Evolutionary conservation across 306 rosid species (phyloP).

Genomic region (Styphnolobium japonicum): DNA sequence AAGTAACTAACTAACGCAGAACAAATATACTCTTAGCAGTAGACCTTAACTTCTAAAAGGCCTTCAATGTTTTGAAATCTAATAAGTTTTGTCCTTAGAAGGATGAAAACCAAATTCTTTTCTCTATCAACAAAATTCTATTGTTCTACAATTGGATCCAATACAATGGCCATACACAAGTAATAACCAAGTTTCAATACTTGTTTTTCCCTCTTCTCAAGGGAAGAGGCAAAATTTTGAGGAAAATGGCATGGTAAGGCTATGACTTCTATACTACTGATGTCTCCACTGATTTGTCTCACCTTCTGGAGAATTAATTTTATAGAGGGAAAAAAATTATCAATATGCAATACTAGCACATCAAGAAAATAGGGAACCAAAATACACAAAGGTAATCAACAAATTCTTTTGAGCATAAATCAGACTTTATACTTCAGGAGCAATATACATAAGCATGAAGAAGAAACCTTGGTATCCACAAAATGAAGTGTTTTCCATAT

Average conservation of each 20-base stretch:
- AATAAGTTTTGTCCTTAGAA: neutral
- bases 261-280: too few relatives aligned
- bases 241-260: too few relatives aligned
- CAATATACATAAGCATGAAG: constrained; percentile 20
- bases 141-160: neutral
- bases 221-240: too few relatives aligned
- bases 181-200: too few relatives aligned
- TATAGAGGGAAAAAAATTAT: neutral
- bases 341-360: neutral
- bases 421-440: constrained; percentile 7
- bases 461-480: constrained; percentile 89
- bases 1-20: neutral
- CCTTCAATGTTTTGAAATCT: neutral
- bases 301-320: neutral
- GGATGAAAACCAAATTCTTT: too few relatives aligned
- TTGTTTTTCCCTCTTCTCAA: too few relatives aligned
- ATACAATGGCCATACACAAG: too few relatives aligned
- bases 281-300: too few relatives aligned
- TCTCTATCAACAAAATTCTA: neutral
- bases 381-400: neutral
- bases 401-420: neutral
- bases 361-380: neutral
- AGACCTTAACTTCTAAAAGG: neutral
- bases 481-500: constrained; percentile 80
- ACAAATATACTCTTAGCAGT: neutral